Evolutionary conservation across 2,329 filamentous ascomycete species (phyloP).

Genomic region (Stromatinia cepivora): DNA sequence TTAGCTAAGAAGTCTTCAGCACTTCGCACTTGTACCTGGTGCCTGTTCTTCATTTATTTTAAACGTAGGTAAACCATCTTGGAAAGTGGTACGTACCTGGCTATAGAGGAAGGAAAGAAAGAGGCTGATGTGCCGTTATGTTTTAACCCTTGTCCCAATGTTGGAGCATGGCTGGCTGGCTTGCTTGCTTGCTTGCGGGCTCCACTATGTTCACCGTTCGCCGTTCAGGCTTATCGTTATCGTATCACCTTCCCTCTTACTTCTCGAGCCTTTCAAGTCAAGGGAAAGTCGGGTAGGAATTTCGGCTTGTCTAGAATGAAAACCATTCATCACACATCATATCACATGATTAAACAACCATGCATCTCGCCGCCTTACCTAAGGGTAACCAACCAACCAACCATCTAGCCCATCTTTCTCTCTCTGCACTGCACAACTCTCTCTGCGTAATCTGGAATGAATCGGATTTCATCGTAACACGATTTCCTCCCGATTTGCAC

Average conservation of each 20-base stretch:
- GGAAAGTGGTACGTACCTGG: not conserved
- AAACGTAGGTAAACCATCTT: not conserved
- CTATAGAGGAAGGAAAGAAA: not conserved
- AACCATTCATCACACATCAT: not conserved
- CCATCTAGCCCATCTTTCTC: not conserved
- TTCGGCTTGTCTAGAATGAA: not conserved
- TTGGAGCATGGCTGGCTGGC: not conserved
- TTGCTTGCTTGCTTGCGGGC: not conserved
- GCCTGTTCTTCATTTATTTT: not conserved
- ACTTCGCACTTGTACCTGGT: not conserved
- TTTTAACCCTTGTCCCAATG: not conserved
- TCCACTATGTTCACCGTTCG: slow-evolving; percentile 4
- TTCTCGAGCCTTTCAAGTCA: not conserved
- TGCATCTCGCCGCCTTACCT: not conserved
- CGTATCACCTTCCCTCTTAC: not conserved
- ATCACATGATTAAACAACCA: slow-evolving; percentile 8
- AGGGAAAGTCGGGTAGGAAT: not conserved
- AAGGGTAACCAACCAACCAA: not conserved
- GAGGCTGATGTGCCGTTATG: not conserved
- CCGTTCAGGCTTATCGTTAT: slow-evolving; percentile 7
- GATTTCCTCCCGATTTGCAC: not conserved
- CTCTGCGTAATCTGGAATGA: slow-evolving; percentile 4
- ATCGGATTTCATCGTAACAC: slow-evolving; percentile 8
- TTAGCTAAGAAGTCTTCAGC: not conserved
- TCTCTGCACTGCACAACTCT: not conserved